These are phyloP conservation scores for Exophiala lecanii-corni DNA, from an alignment of 2,329 filamentous ascomycete genomes.

Conservation along the genomic window DNA sequence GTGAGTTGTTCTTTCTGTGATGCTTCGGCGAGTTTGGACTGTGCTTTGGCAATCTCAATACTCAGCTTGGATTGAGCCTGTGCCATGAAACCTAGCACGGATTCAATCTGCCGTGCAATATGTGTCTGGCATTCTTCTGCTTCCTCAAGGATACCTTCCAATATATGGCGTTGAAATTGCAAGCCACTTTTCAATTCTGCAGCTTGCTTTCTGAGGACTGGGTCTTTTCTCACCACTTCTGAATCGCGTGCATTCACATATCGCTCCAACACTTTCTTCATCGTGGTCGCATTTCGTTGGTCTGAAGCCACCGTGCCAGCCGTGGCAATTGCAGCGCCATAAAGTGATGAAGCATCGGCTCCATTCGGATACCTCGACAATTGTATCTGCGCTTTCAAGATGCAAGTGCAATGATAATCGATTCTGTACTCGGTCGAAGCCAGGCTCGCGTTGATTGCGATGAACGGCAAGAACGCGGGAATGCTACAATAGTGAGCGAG, in stretches of 20 bases:
- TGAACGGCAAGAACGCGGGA: background rate
- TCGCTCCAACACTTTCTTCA: background rate
- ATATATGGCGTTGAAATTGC: background rate
- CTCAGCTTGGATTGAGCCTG: constrained; percentile 3
- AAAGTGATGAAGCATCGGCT: background rate
- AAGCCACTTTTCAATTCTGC: background rate
- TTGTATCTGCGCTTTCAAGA: background rate
- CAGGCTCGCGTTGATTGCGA: background rate
- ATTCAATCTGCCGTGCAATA: background rate
- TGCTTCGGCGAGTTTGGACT: constrained; percentile 4
- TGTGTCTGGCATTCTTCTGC: background rate
- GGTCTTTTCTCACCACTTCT: background rate
- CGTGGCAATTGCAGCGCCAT: background rate
- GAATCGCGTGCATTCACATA: background rate
- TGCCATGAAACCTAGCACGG: constrained; percentile 1
- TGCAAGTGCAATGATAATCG: background rate
- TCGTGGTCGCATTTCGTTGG: background rate
- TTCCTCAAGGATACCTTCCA: background rate
- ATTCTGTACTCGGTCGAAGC: background rate
- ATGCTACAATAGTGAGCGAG: background rate
- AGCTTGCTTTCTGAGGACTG: background rate
- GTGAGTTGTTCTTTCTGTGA: constrained; percentile 23
- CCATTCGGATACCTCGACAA: background rate
- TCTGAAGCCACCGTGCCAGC: background rate
- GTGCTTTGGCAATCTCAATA: constrained; percentile 1